phyloP scores from a whole-genome alignment of 164 flowering plant species.

The Piper betle region DNA sequence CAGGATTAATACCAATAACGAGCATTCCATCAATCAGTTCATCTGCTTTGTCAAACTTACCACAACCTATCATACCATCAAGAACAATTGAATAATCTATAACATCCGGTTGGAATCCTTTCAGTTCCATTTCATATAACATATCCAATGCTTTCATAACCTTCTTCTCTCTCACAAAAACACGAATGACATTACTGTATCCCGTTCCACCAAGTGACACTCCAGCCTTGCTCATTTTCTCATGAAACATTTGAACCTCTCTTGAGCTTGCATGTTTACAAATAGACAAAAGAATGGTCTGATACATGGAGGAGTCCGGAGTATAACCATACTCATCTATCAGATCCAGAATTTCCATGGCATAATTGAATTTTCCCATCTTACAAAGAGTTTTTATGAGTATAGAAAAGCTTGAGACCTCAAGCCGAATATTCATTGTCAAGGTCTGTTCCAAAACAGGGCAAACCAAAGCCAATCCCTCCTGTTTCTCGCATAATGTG shows the following conservation, averaged over 20 bases:
- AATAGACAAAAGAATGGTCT: constrained; percentile 30
- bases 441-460: constrained; percentile 31
- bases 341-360: constrained; percentile 35
- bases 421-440: constrained; percentile 46
- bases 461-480: constrained; percentile 33
- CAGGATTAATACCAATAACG: constrained; percentile 60
- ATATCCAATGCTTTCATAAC: constrained; percentile 36
- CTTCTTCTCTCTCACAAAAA: constrained; percentile 34
- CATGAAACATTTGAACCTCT: constrained; percentile 36
- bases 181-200: constrained; percentile 36
- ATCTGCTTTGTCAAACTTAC: constrained; percentile 36
- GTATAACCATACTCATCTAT: constrained; percentile 34
- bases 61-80: constrained; percentile 25
- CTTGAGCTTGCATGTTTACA: constrained; percentile 21
- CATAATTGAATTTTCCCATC: constrained; percentile 31
- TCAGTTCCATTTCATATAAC: constrained; percentile 46
- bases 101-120: constrained; percentile 50
- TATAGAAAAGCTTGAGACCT: constrained; percentile 41
- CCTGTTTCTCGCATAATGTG: constrained; percentile 25
- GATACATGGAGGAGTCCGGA: constrained; percentile 33
- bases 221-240: constrained; percentile 32
- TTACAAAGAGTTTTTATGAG: constrained; percentile 48
- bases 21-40: constrained; percentile 75
- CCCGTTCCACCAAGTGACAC: constrained; percentile 32
- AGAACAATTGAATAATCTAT: constrained; percentile 47